Percentiles rank a stretch among this genome's conserved stretches.
phyloP scores from a whole-genome alignment of 2,329 filamentous ascomycete genomes.

The Colletotrichum sp. region DNA sequence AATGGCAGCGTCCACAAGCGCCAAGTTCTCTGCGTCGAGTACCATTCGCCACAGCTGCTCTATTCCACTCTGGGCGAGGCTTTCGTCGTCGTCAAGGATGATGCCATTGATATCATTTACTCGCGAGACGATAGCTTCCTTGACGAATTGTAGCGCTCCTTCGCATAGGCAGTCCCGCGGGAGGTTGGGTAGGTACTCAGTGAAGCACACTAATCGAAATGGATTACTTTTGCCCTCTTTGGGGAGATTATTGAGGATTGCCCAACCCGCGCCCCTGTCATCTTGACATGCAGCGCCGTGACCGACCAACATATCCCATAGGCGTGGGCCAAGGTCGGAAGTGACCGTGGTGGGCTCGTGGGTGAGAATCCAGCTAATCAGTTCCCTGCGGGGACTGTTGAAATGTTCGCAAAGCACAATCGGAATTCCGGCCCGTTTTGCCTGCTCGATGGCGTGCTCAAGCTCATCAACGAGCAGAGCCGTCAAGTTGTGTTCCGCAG shows the following conservation, averaged over 20 bases:
- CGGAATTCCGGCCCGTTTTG: conserved; percentile 44
- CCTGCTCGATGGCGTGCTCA: conserved; percentile 54
- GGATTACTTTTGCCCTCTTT: conserved; percentile 51
- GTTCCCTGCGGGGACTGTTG: conserved; percentile 61
- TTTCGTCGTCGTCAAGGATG: conserved; percentile 55
- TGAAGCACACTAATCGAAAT: conserved; percentile 60
- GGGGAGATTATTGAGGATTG: conserved; percentile 59
- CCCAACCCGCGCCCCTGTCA: conserved; percentile 73
- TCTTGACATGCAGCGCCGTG: conserved; percentile 60
- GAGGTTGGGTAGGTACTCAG: conserved; percentile 61
- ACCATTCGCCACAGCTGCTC: conserved; percentile 88
- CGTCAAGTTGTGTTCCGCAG: conserved; percentile 65
- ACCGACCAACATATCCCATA: conserved; percentile 80
- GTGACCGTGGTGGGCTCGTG: conserved; percentile 68
- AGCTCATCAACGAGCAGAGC: conserved; percentile 69
- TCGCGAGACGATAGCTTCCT: conserved; percentile 52
- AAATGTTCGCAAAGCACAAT: conserved; percentile 50
- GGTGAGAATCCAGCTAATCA: conserved; percentile 62
- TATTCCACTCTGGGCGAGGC: conserved; percentile 56
- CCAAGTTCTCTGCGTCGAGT: conserved; percentile 67
- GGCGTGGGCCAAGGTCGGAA: conserved; percentile 60
- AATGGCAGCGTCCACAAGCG: conserved; percentile 61
- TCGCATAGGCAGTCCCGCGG: conserved; percentile 62
- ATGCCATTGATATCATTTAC: conserved; percentile 49
- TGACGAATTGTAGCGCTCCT: conserved; percentile 68